These are phyloP conservation scores for Albugo laibachii DNA, from an alignment of 352 stramenopile species.

Conservation along the genomic window DNA sequence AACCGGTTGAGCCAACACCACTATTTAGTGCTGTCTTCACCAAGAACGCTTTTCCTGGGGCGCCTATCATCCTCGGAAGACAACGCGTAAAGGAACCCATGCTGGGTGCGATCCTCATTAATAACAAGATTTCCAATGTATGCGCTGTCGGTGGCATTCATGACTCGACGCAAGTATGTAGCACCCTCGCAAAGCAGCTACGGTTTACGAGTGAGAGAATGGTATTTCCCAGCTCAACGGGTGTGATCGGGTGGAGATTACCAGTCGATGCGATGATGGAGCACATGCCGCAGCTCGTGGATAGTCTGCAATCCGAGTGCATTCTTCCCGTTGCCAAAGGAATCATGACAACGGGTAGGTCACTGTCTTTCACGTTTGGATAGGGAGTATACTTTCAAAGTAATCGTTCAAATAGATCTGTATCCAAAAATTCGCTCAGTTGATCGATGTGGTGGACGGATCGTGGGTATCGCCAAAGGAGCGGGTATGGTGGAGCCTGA, in stretches of 20 bases:
- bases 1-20: conserved; percentile 57
- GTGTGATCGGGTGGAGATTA: conserved; percentile 97
- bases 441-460: conserved; percentile 65
- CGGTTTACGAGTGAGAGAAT: conserved; percentile 27
- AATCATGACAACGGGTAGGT: conserved; percentile 95
- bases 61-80: conserved; percentile 81
- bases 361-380: neutral
- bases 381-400: neutral
- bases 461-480: conserved; percentile 96
- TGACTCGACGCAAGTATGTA: conserved; percentile 88
- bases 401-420: conserved; percentile 19
- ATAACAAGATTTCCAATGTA: conserved; percentile 99
- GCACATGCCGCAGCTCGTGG: conserved; percentile 48
- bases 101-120: conserved; percentile 92
- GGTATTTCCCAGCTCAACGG: conserved; percentile 91
- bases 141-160: conserved; percentile 84
- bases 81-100: conserved; percentile 74
- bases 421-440: conserved; percentile 82
- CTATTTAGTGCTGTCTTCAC: conserved; percentile 84
- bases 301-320: conserved; percentile 84
- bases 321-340: conserved; percentile 84
- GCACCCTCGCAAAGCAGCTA: conserved; percentile 78
- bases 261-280: conserved; percentile 83
- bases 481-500: conserved; percentile 98
- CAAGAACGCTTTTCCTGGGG: conserved; percentile 79